Base-by-base conservation (phyloP, 208 protist genomes). In the Endotrypanum monterogeii region DNA sequence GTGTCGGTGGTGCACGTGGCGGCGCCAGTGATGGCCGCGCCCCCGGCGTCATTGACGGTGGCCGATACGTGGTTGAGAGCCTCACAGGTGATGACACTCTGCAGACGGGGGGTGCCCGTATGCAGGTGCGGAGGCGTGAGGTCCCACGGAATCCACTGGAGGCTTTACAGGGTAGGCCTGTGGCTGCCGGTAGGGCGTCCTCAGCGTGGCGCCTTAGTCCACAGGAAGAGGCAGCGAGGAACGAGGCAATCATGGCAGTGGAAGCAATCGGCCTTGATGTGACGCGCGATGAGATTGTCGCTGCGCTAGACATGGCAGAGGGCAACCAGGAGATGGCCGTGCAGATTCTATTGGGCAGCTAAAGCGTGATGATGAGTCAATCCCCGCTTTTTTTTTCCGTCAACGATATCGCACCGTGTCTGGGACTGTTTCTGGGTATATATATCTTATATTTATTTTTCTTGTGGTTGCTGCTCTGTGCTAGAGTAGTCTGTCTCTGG, bases 321-420 rank as follows among this genome's bases (percentile, higher is more conserved):
- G 87, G 87, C 5, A 79, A 89, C 37, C 82, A 89, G 35, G 82
- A 90, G 57, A 73, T 60, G 50, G 90, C 90, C 39, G 81, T 94
- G 25, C 79, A 92, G 39, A 60, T 85, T 12, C 79, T 94, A 44
- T 67, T 94, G 35, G 83, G 71, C 44, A 74, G 25, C 39, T 74
- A 67, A 52, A 18, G 16, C 25, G 28, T 44, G 5, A 20, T 39
- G 62, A 35, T 11, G n/a, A n/a, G n/a, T n/a, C n/a, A n/a, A 35
- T n/a, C 20, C 23, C 28, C 62, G 7, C 54, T 7, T 57, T 0
- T 44, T 39, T 11, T n/a, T 4, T 37, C 35, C 30, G 3, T 30
- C n/a, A n/a, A n/a, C n/a, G n/a, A n/a, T 32, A 61, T 14, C 32
- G 20, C 35, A 8, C 30, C 20, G 2, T 63, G 35, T 9, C 18